Base-by-base conservation (phyloP, 495 filamentous ascomycete genomes). In the Talaromyces thailandensis region DNA sequence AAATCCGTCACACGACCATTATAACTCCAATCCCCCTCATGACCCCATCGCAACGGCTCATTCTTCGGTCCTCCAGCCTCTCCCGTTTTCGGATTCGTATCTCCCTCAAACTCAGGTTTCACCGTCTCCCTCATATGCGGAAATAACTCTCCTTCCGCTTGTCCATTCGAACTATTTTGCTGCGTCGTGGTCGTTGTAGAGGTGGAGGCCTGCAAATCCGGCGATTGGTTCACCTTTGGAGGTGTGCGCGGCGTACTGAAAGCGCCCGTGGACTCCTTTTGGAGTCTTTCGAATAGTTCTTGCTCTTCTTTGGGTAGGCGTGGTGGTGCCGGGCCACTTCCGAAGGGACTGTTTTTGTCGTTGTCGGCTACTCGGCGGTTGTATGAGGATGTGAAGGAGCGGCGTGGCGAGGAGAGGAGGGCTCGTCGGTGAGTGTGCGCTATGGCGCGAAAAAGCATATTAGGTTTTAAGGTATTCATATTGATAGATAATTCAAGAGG, bases 11-110 rank as follows among this genome's bases (percentile, higher is more conserved):
- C 93, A 60, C 94, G 79, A 40, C 94, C 94, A 76, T 96, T 96
- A 74, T 88, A 98, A 68, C 91, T 97, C 86, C 92, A 98, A 76
- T 98, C 94, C 1, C 91, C 89, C 3, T 66, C 72, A 26, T 77
- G 71, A 0, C 92, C 92, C 93, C 93, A 96, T 60, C 93, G 80
- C 67, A 98, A 65, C 50, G 94, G 94, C 75, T 98, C 94, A 73
- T 97, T 98, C 84, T 98, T 98, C 18, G 94, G 94, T 14, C 94
- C 94, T 6, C 93, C 94, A 50, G 96, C 81, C 77, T 98, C 94
- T n/a, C 95, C 95, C 2, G 94, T 98, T 78, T 88, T 88, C 2
- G 94, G 94, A 69, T 98, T 97, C 62, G 79, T 81, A 43, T 98
- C 91, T 43, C 94, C 94, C 67, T 95, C 90, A 68, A 98, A 98